These are phyloP conservation scores for Annulohypoxylon stygium DNA, from an alignment of 495 filamentous ascomycete genomes.

Conservation along the genomic window DNA sequence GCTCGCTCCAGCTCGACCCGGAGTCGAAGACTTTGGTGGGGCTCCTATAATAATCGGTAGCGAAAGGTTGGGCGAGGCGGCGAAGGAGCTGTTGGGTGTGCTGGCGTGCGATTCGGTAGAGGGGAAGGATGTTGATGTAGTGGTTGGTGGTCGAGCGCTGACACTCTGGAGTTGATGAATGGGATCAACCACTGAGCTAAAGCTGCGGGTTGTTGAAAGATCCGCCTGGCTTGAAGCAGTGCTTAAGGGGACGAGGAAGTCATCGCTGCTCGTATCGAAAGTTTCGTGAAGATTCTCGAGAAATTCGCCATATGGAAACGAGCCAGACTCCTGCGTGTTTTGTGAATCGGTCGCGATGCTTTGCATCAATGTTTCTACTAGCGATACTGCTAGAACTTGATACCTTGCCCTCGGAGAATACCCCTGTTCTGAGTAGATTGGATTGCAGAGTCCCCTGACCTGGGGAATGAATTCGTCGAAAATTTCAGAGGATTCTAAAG, in stretches of 20 bases:
- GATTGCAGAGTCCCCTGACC: constrained; percentile 54
- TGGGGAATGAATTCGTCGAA: constrained; percentile 53
- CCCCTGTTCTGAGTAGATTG: constrained; percentile 55
- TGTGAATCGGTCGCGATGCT: constrained; percentile 37
- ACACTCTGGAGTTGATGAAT: constrained; percentile 24
- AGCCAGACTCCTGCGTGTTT: constrained; percentile 24
- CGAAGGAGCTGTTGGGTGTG: constrained; percentile 38
- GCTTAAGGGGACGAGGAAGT: constrained; percentile 12
- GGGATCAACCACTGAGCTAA: constrained; percentile 21
- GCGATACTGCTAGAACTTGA: constrained; percentile 53
- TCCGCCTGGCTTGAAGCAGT: constrained; percentile 28
- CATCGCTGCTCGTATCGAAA: constrained; percentile 16
- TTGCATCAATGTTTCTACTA: constrained; percentile 53
- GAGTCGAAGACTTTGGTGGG: constrained; percentile 35
- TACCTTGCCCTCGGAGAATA: constrained; percentile 52
- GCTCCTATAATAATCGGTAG: constrained; percentile 19
- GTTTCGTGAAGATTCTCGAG: constrained; percentile 35
- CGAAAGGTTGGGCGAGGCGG: constrained; percentile 31
- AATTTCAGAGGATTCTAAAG: constrained; percentile 47
- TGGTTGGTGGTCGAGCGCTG: constrained; percentile 14
- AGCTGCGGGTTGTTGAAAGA: constrained; percentile 10
- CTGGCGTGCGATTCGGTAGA: constrained; percentile 39
- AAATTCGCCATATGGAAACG: constrained; percentile 38
- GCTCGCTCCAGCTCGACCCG: constrained; percentile 21
- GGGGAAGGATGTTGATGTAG: constrained; percentile 27